Evolutionary conservation across 345 rosid genomes (phyloP).

Genomic region (Linum tenue): DNA sequence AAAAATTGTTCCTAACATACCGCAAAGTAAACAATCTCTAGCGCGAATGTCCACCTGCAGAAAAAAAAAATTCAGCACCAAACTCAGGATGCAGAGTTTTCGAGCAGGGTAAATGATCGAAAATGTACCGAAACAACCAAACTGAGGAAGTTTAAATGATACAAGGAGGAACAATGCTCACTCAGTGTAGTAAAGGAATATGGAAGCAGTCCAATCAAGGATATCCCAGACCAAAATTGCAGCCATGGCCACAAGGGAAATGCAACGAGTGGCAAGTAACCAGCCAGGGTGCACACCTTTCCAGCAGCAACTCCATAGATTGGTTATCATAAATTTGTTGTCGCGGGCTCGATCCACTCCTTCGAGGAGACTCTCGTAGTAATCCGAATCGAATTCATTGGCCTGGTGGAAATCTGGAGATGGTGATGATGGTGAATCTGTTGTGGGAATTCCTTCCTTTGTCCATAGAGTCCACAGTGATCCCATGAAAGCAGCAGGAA

Average conservation of each 20-base stretch:
- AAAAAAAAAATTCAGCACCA: not conserved
- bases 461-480: constrained; percentile 53
- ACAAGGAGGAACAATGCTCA: constrained; percentile 19
- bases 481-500: constrained; percentile 38
- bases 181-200: constrained; percentile 84
- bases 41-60: constrained; percentile 82
- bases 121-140: too few relatives aligned
- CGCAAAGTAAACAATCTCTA: constrained; percentile 75
- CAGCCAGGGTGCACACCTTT: constrained; percentile 68
- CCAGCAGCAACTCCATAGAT: constrained; percentile 81
- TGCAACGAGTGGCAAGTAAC: constrained; percentile 60
- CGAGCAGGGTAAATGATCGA: too few relatives aligned
- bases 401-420: too few relatives aligned
- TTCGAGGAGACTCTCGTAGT: constrained; percentile 36
- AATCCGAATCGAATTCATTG: constrained; percentile 13
- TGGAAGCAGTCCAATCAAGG: constrained; percentile 35
- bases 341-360: constrained; percentile 21
- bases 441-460: constrained; percentile 31
- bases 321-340: constrained; percentile 39
- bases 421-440: not conserved
- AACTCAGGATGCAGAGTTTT: too few relatives aligned
- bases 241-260: constrained; percentile 50
- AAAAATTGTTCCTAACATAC: constrained; percentile 30
- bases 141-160: not conserved
- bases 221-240: constrained; percentile 56